These are phyloP conservation scores for Smittium culicis DNA, from an alignment of 371 early-diverging fungal genomes.

Conservation along the genomic window DNA sequence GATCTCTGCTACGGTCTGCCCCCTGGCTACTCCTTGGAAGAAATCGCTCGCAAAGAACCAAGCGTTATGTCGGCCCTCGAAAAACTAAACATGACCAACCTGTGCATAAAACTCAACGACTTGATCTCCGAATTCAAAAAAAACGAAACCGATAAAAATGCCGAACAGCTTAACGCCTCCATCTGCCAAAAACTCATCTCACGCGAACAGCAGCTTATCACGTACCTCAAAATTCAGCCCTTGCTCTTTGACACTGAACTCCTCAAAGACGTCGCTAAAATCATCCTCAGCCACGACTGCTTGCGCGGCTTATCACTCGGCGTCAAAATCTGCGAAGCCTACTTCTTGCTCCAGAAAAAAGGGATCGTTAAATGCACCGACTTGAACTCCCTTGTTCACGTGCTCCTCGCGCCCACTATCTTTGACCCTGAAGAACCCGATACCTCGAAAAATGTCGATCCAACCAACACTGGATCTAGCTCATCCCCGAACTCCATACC, in stretches of 20 bases:
- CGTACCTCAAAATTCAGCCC: conserved; percentile 22
- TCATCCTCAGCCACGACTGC: conserved; percentile 32
- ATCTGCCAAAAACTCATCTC: conserved; percentile 22
- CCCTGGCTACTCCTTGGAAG: conserved; percentile 29
- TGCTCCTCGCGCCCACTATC: conserved; percentile 32
- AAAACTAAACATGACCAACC: conserved; percentile 25
- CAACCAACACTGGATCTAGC: not conserved
- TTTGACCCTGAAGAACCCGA: conserved; percentile 27
- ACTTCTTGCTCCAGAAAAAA: conserved; percentile 14
- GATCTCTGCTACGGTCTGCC: conserved; percentile 26
- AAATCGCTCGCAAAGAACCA: conserved; percentile 19
- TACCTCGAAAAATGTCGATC: not conserved
- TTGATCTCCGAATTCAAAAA: conserved; percentile 14
- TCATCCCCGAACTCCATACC: not conserved
- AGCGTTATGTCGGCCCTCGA: conserved; percentile 29
- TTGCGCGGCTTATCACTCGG: conserved; percentile 27
- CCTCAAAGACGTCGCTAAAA: conserved; percentile 25
- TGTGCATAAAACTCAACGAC: conserved; percentile 21
- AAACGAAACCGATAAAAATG: not conserved
- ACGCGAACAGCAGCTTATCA: conserved; percentile 21
- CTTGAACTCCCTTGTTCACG: conserved; percentile 29
- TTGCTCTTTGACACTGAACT: conserved; percentile 26
- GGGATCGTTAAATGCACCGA: conserved; percentile 10
- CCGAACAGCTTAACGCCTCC: conserved; percentile 11
- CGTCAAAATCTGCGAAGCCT: conserved; percentile 26